phyloP scores from a whole-genome alignment of 352 stramenopile genomes.

The Phytophthora constricta region DNA sequence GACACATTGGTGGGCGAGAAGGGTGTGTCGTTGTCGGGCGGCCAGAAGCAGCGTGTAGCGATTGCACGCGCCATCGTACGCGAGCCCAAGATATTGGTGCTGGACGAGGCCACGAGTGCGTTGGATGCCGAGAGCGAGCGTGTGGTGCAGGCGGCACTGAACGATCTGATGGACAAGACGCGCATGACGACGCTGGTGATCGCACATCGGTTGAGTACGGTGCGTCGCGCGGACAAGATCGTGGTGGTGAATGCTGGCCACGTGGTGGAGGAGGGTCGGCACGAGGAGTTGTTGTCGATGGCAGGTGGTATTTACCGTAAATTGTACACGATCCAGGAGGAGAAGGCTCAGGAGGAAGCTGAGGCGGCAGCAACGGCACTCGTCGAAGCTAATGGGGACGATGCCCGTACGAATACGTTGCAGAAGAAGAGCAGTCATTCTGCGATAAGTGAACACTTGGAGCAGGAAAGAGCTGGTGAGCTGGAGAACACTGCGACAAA shows the following conservation, averaged over 20 bases:
- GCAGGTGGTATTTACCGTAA: constrained; percentile 28
- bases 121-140: constrained; percentile 47
- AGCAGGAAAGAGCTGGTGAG: background rate
- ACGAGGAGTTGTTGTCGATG: constrained; percentile 45
- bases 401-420: no score
- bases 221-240: constrained; percentile 55
- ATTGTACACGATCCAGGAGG: constrained; percentile 27
- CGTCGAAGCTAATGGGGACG: background rate
- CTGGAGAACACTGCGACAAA: no score
- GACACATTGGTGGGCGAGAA: constrained; percentile 64
- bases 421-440: constrained; percentile 13
- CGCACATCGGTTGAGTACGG: constrained; percentile 51
- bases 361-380: constrained; percentile 25
- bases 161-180: constrained; percentile 28
- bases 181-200: constrained; percentile 52
- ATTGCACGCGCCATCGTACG: constrained; percentile 63
- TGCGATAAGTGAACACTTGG: background rate
- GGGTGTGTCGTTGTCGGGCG: constrained; percentile 84
- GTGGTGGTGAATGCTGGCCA: constrained; percentile 47
- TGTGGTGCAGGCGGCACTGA: constrained; percentile 32
- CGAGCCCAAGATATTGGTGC: constrained; percentile 56
- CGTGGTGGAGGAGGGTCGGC: constrained; percentile 51
- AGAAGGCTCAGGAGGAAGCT: constrained; percentile 24
- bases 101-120: constrained; percentile 70
- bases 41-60: constrained; percentile 58